Evolutionary conservation across 2,329 filamentous ascomycete genomes (phyloP).

Genomic region (Scleromitrula shiraiana): DNA sequence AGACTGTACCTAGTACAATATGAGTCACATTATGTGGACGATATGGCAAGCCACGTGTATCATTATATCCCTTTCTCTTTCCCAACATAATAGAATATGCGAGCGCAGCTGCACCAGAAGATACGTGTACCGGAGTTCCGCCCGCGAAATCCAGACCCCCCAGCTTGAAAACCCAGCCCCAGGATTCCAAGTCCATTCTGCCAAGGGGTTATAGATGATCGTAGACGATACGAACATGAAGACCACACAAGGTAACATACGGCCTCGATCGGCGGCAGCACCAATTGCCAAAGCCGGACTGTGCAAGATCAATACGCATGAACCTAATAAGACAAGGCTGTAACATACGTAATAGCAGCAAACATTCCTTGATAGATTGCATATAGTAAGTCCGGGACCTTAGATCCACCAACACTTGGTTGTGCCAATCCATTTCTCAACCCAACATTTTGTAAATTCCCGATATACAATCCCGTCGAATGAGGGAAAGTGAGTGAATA

Average conservation of each 20-base stretch:
- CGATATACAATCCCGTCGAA: conserved; percentile 53
- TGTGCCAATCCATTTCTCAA: conserved; percentile 67
- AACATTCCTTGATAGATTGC: conserved; percentile 87
- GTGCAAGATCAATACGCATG: no score
- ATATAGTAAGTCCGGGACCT: conserved; percentile 76
- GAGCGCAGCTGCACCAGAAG: conserved; percentile 73
- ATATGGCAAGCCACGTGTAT: conserved; percentile 83
- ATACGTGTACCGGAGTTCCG: conserved; percentile 83
- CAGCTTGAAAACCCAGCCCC: conserved; percentile 71
- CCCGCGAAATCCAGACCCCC: conserved; percentile 84
- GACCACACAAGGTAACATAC: conserved; percentile 79
- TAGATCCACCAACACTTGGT: conserved; percentile 64
- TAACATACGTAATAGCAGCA: conserved; percentile 75
- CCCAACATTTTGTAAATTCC: conserved; percentile 69
- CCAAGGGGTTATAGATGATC: conserved; percentile 83
- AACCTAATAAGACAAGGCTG: no score
- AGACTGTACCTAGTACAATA: conserved; percentile 86
- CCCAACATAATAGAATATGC: conserved; percentile 90
- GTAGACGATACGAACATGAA: conserved; percentile 95
- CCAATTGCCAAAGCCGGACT: conserved; percentile 77
- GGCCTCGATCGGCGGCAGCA: conserved; percentile 77
- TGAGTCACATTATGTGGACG: conserved; percentile 89
- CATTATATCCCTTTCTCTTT: conserved; percentile 59
- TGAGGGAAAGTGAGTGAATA: conserved; percentile 48
- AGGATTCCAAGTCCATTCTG: conserved; percentile 92